Evolutionary conservation across 495 filamentous ascomycete genomes (phyloP).

Genomic region (Neurospora sp.): DNA sequence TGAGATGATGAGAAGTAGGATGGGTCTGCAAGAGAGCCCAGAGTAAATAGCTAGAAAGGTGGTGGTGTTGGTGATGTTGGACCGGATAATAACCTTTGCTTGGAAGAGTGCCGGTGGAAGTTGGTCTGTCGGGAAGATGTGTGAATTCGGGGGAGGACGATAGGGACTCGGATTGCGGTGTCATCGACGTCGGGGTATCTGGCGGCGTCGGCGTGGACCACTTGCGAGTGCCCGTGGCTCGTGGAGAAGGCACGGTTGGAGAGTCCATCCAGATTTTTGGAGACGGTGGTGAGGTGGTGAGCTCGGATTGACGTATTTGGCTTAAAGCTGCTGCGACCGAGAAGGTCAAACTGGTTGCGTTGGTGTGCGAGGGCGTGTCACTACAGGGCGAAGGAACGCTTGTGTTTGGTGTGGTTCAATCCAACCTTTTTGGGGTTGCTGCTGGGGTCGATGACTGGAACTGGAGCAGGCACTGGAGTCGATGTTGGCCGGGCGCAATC

Average conservation of each 20-base stretch:
- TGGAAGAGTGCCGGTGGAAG: not conserved
- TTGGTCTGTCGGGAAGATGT: not conserved
- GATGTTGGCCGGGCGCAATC: not conserved
- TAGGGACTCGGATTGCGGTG: not conserved
- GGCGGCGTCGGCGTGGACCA: not conserved
- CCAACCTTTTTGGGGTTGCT: too few species aligned
- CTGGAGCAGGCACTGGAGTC: not conserved
- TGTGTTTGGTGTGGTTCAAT: not conserved
- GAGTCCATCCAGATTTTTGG: not conserved
- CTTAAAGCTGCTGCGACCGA: not conserved
- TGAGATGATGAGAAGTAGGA: not conserved
- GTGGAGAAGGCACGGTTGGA: not conserved
- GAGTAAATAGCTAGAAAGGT: not conserved
- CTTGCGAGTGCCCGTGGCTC: not conserved
- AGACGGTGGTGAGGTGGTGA: not conserved
- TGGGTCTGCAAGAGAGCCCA: slow-evolving; percentile 1
- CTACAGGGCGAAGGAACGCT: not conserved
- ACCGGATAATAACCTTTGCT: slow-evolving; percentile 10
- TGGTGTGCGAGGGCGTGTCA: not conserved
- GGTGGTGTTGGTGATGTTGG: not conserved
- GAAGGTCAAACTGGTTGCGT: not conserved
- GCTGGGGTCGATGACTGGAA: not conserved
- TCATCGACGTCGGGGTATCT: not conserved
- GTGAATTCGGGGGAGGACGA: not conserved
- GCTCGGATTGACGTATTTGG: not conserved